Evolutionary conservation across 805 yeast genomes (phyloP).

Genomic region (Millerago galiae): DNA sequence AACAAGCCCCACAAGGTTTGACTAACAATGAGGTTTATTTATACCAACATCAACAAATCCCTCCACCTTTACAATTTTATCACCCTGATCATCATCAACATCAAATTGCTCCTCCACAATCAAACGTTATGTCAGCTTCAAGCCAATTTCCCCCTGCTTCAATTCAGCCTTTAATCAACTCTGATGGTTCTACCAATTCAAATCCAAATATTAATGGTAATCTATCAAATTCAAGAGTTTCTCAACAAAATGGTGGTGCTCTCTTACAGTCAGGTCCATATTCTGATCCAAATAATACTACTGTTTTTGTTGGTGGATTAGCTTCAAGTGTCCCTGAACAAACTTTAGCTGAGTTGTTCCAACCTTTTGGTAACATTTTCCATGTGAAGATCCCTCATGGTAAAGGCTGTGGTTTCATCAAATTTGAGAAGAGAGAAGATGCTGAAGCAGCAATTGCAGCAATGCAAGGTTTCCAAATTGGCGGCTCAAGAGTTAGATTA

Average conservation of each 20-base stretch:
- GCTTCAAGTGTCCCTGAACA: conserved; percentile 58
- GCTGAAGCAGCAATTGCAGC: conserved; percentile 75
- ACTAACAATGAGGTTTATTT: conserved; percentile 13
- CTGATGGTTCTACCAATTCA: neutral
- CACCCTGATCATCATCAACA: conserved; percentile 20
- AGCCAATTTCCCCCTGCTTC: conserved; percentile 5
- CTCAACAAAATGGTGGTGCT: conserved; percentile 3
- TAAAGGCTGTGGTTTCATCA: conserved; percentile 75
- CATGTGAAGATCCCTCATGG: conserved; percentile 74
- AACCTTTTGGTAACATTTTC: conserved; percentile 65
- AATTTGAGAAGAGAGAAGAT: conserved; percentile 57
- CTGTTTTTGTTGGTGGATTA: conserved; percentile 74
- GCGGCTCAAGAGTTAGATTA: conserved; percentile 66
- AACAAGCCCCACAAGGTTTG: conserved; percentile 14
- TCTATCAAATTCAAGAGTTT: neutral
- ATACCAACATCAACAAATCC: conserved; percentile 21
- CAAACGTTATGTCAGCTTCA: neutral
- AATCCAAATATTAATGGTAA: no score
- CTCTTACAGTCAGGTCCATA: conserved; percentile 22
- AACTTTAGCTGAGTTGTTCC: conserved; percentile 53
- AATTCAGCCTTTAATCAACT: conserved; percentile 1
- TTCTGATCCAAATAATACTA: conserved; percentile 59
- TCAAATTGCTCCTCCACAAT: conserved; percentile 4
- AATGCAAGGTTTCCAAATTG: conserved; percentile 73
- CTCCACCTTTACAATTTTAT: conserved; percentile 3